Base-by-base conservation (phyloP, 345 rosid genomes). In the Barbarea vulgaris region DNA sequence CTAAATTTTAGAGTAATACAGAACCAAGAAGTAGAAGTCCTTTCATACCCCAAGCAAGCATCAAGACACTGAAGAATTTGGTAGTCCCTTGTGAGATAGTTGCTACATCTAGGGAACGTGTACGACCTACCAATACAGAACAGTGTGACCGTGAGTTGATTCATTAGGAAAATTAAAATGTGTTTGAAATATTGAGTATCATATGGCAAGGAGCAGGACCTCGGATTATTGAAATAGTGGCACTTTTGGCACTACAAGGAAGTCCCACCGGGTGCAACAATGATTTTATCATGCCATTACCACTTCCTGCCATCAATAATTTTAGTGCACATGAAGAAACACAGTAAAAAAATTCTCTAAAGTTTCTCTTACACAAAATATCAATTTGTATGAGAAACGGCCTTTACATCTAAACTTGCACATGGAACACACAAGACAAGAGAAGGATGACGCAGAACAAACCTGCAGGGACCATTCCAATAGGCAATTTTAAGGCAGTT, bases 381-480 rank as follows among this genome's bases (percentile, higher is more conserved):
- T 27, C 46, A 39, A 30, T 6, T 53, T 6, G 21, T n/a, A 59
- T 12, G 13, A 68, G 19, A 56, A 18, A 58, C 10, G 18, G 31
- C 1, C 4, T 7, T 3, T 54, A 12, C 24, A 53, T 73, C 39
- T 31, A 31, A 64, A 55, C 14, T 31, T 50, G 34, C 30, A 25
- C 53, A 67, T 19, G 18, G 46, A 60, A 50, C 22, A 68, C 18
- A 47, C 30, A 57, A 33, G 31, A 74, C 48, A 46, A n/a, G 24
- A 64, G 42, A 54, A 73, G 2, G 9, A 48, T 19, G 41, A 19
- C 70, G 7, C 68, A 54, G 62, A 52, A 77, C 75, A 14, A 80
- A 95, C 99, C 99, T 81, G 96, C 97, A 65, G 99, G 99, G 56
- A 92, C 80, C 75, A 90, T 77, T 78, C 99, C 97, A 11, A 92